Percentiles rank a stretch among this genome's conserved stretches.
These are phyloP conservation scores for Boletus rufocinnamomeus DNA, from an alignment of 768 basidiomycete genomes.

Conservation along the genomic window DNA sequence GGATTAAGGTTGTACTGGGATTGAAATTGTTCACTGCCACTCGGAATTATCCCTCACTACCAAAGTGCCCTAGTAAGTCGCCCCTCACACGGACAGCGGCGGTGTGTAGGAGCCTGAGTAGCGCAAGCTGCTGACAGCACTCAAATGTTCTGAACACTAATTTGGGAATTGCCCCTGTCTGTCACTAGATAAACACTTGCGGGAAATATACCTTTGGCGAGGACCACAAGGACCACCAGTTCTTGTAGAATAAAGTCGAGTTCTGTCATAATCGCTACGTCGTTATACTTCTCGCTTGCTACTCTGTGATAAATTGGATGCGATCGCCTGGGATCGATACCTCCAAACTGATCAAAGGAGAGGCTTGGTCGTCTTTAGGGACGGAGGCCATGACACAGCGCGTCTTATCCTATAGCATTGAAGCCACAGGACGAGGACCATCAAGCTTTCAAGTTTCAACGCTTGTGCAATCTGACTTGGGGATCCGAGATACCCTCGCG, in stretches of 20 bases:
- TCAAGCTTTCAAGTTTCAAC: neutral
- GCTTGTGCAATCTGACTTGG: neutral
- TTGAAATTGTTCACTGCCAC: too few relatives aligned
- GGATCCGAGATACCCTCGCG: neutral
- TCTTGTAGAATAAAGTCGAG: neutral
- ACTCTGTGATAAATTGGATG: neutral
- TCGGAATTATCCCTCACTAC: too few relatives aligned
- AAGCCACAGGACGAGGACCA: neutral
- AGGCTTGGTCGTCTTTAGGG: neutral
- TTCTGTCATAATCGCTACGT: neutral
- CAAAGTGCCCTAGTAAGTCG: too few relatives aligned
- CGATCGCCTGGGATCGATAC: neutral
- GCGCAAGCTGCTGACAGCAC: neutral
- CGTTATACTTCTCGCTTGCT: neutral
- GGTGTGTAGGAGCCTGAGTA: too few relatives aligned
- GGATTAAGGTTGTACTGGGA: too few relatives aligned
- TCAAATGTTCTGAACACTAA: neutral
- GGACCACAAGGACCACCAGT: neutral
- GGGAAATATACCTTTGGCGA: neutral
- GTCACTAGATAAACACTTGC: neutral
- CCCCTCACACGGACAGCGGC: too few relatives aligned
- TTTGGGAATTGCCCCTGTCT: slow-evolving; percentile 14
- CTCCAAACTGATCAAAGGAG: neutral
- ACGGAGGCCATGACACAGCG: neutral
- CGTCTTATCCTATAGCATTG: neutral